Evolutionary conservation across 2,329 filamentous ascomycete species (phyloP), one percentile per base, ranked within the genome.

Genomic region (Arthrobotrys musiformis): DNA sequence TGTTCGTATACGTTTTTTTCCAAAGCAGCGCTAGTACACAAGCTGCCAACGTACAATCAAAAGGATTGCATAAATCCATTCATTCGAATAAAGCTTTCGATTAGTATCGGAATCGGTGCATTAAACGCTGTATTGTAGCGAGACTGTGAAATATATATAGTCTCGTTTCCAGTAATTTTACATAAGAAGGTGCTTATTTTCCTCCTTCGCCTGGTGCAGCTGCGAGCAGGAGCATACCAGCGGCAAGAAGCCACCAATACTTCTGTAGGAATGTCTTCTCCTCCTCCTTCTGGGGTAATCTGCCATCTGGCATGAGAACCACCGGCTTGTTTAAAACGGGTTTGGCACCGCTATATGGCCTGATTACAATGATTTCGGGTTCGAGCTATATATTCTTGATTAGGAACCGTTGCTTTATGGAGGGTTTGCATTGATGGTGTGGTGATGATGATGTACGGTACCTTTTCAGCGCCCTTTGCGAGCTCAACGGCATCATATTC

Each of bases 241-340:
- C 85, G 19, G 84, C 86, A 83, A 90, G 83, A 79, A 89, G 82
- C 89, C 89, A 91, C 90, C 90, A 91, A 82, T 91, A 91, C 83
- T 90, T 91, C 83, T 91, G 89, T 70, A 91, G 82, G 78, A 91
- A 86, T 1, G 87, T 86, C 86, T 90, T 91, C 84, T 91, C 89
- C 67, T 83, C 83, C 81, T 86, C 86, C 78, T 85, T 85, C 17
- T 52, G 68, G 68, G 84, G 86, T 82, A 88, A 85, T 84, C 86
- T 89, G 15, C 90, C 90, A 79, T 90, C 87, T 0, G 88, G 85
- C 52, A 84, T 87, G 78, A 91, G 83, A 56, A 90, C 87, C 40
- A 92, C 85, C 1, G 90, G 89, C 83, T 87, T 88, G 80, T 90
- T 91, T 80, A 91, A 83, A 79, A 86, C 86, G 1, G 89, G 89